Percentiles rank a stretch among this genome's conserved stretches.
Conservation (phyloP, 352 stramenopile species). For the Paralagenidium karlingii region DNA sequence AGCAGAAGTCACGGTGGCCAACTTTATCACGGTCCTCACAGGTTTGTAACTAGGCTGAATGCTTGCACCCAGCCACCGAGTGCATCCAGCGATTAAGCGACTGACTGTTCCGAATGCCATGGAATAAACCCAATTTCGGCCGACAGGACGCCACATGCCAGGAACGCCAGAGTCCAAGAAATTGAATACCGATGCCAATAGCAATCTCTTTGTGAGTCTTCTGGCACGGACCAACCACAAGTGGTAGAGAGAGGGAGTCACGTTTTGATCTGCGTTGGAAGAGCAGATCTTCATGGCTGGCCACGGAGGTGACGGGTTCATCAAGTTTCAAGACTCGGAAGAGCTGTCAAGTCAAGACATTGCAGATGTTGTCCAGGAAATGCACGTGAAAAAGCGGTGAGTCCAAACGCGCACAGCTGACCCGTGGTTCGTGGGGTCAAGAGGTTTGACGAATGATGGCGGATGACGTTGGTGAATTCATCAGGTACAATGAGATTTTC, state of each 20-base stretch:
- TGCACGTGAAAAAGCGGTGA: slow-evolving; percentile 86
- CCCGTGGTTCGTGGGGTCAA: neutral
- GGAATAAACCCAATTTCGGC: neutral
- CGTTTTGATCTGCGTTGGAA: too few relatives aligned
- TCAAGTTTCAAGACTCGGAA: slow-evolving; percentile 98
- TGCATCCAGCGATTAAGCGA: too few relatives aligned
- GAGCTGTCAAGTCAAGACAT: slow-evolving; percentile 94
- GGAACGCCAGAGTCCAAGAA: slow-evolving; percentile 84
- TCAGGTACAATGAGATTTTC: slow-evolving; percentile 90
- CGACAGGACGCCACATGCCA: slow-evolving; percentile 64
- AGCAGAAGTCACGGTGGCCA: slow-evolving; percentile 93
- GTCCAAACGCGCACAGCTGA: slow-evolving; percentile 2
- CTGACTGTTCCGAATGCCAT: neutral
- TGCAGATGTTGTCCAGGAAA: slow-evolving; percentile 86
- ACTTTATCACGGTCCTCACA: slow-evolving; percentile 92
- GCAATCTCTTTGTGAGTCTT: slow-evolving; percentile 67
- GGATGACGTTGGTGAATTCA: neutral
- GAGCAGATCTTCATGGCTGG: slow-evolving; percentile 85
- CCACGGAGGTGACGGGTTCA: slow-evolving; percentile 94
- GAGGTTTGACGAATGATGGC: neutral
- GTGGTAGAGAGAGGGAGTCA: too few relatives aligned
- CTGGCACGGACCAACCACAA: too few relatives aligned
- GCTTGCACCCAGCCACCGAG: neutral
- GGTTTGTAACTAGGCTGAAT: slow-evolving; percentile 10
- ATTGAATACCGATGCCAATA: slow-evolving; percentile 80